Base-by-base conservation (phyloP, 2,329 filamentous ascomycete species). In the Nothomitra cinnamomea region DNA sequence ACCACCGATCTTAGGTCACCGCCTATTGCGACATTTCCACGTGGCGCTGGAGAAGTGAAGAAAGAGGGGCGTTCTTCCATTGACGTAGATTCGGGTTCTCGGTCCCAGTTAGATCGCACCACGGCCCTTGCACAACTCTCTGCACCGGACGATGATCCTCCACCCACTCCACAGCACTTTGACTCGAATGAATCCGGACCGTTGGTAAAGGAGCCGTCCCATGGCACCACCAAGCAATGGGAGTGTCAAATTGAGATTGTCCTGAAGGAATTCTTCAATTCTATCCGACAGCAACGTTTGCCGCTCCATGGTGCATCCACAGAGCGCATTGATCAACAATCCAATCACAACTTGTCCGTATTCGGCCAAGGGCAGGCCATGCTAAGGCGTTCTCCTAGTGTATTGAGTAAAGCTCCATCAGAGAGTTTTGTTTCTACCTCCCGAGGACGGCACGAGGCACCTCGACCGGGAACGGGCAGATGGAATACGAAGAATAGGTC, bases 371-470 rank as follows among this genome's bases (percentile, higher is more conserved):
- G 45, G 3, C 38, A 53, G 28, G 76, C 77, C 55, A 80, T 86
- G 70, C 74, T 96, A 45, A 87, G 88, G 64, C 82, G 92, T 47
- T 88, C 80, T 42, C 90, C 90, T 0, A 95, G 89, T 63, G 86
- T 92, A 4, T 74, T 96, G 56, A 95, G 89, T 73, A 95, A 94
- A 68, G 81, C 88, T 28, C 87, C 88, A 0, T 96, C 92, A 0
- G 92, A 96, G 60, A 80, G 78, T 53, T 77, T 79, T 55, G 17
- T 40, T 17, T 25, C 48, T 19, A 75, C 77, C 54, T 85, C 83
- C 55, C 67, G 74, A 17, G 80, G 87, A 52, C 86, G 85, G n/a
- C 77, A 86, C 47, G 75, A 54, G 21, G 17, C 13, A 2, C 45
- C 53, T n/a, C 48, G 50, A 28, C 49, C 80, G 12, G 73, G 75